Base-by-base conservation (phyloP, 352 stramenopile genomes). In the Phytophthora boehmeriae region DNA sequence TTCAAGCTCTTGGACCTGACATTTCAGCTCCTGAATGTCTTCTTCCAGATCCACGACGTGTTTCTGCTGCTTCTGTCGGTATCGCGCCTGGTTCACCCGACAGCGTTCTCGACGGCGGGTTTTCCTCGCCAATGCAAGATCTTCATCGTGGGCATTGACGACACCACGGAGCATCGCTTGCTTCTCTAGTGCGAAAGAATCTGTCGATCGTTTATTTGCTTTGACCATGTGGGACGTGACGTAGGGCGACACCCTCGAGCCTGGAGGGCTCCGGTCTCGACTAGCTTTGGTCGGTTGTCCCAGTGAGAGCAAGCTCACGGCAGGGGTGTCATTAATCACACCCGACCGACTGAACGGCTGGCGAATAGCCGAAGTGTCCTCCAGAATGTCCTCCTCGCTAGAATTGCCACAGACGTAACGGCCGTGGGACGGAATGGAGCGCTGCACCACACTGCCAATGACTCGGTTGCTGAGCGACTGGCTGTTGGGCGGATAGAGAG, bases 71-170 rank as follows among this genome's bases (percentile, higher is more conserved):
- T 65, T 75, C 35, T 54, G 67, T 17, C 69, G 54, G 42, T 77
- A 77, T 13, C 64, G 45, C 32, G 64, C 69, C 25, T 77, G 69
- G 48, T 77, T 77, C 9, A 27, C 41, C 11, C 69, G 64, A 41
- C 69, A 77, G 43, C 73, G 63, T 30, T 77, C 58, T n/a, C 65
- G 59, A 6, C 69, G 64, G 5, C 69, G 59, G 2, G 66, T 61
- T 74, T 61, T 77, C 71, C 42, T 52, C 8, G 34, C 69, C 55
- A 32, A 71, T 38, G 16, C 69, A 56, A 41, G 42, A 71, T 74
- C 55, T 59, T 70, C 38, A 62, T 67, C 13, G 13, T 27, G 22
- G 16, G 27, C 27, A 30, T 43, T n/a, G 4, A 54, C 28, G 19
- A 41, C 34, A n/a, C 19, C 16, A 6, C 3, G 6, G 3, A 30